A percentile compares a stretch with the other conserved stretches of the same genome.
Conservation (phyloP, 2,329 filamentous ascomycete species). For the Nothomitra cinnamomea region DNA sequence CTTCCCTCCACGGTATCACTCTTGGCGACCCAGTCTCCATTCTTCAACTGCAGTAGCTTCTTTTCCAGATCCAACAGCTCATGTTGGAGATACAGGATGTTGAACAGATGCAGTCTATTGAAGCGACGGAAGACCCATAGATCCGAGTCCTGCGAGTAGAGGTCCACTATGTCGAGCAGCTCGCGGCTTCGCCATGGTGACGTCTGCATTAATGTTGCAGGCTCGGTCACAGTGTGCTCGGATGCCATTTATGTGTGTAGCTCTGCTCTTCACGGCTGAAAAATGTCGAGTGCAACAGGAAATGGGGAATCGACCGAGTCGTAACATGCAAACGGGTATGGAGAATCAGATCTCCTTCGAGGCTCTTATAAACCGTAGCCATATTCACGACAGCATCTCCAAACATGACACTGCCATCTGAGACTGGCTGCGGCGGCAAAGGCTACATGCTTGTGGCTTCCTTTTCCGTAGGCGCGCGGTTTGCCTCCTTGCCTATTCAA, state of each 20-base stretch:
- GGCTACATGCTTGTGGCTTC: neutral
- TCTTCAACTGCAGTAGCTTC: neutral
- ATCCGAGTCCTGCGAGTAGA: neutral
- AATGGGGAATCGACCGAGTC: neutral
- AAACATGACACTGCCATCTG: neutral
- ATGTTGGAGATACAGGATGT: neutral
- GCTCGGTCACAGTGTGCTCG: neutral
- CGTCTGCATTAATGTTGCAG: neutral
- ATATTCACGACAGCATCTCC: neutral
- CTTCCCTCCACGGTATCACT: neutral
- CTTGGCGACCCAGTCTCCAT: neutral
- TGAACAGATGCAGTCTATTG: neutral
- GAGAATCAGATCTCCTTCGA: neutral
- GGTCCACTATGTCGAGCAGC: neutral
- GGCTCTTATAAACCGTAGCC: neutral
- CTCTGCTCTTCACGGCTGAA: neutral
- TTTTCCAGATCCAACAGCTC: neutral
- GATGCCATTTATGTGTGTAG: neutral
- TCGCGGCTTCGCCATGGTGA: neutral
- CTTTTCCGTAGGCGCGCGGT: neutral
- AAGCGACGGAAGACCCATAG: neutral
- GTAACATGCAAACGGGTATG: neutral
- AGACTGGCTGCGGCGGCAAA: neutral
- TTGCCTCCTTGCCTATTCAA: neutral
- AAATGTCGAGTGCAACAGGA: neutral